Evolutionary conservation across 2,329 filamentous ascomycete genomes (phyloP).

Genomic region (Xylariaceae sp.): DNA sequence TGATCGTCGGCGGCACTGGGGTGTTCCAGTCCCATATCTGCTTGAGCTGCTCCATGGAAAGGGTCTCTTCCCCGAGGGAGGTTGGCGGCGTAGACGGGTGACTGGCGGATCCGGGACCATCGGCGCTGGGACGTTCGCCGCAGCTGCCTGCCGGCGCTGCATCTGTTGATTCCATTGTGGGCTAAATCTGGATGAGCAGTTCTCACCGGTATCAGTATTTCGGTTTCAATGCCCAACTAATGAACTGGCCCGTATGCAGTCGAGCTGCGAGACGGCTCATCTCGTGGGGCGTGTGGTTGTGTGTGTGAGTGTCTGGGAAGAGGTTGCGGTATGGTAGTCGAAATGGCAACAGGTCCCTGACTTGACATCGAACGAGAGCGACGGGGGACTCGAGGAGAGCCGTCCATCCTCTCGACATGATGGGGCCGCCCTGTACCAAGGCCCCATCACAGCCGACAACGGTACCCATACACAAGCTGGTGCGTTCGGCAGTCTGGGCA

Average conservation of each 20-base stretch:
- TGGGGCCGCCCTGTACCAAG: neutral
- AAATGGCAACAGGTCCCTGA: no score
- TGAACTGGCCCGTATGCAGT: constrained; percentile 4
- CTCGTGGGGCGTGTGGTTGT: neutral
- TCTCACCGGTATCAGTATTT: neutral
- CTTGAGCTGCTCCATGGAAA: constrained; percentile 29
- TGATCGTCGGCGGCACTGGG: constrained; percentile 30
- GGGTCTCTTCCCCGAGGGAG: constrained; percentile 19
- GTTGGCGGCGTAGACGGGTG: constrained; percentile 21
- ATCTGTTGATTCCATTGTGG: neutral
- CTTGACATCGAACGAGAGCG: no score
- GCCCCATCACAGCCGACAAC: constrained; percentile 17
- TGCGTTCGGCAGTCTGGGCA: no score
- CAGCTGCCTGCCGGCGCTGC: constrained; percentile 1
- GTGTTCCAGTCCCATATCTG: constrained; percentile 41
- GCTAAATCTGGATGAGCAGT: neutral
- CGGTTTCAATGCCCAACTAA: neutral
- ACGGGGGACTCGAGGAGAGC: no score
- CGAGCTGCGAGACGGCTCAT: constrained; percentile 5
- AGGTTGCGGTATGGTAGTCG: constrained; percentile 1
- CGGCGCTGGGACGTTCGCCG: constrained; percentile 12
- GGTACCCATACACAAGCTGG: constrained; percentile 8
- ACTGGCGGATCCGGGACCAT: constrained; percentile 14
- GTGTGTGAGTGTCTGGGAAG: neutral
- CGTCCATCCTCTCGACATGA: neutral